Evolutionary conservation across 495 filamentous ascomycete species (phyloP).

Genomic region (Podospora tetraspora): DNA sequence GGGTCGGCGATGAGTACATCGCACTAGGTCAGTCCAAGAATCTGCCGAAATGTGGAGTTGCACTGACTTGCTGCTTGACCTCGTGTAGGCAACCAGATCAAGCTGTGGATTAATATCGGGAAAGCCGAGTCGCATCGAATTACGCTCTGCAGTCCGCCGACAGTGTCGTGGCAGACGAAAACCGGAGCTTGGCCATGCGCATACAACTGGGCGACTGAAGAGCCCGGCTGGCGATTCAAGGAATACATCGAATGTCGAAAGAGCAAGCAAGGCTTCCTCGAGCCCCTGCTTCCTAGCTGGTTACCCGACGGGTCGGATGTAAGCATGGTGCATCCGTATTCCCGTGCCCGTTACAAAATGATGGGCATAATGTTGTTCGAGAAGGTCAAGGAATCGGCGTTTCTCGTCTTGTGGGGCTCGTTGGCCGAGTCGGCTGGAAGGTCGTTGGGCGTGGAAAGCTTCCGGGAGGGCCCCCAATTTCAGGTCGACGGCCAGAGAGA

Average conservation of each 20-base stretch:
- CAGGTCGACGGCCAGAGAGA: not conserved
- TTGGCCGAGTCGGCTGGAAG: not conserved
- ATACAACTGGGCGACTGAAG: not conserved
- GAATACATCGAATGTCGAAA: not conserved
- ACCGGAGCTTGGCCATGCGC: conserved; percentile 3
- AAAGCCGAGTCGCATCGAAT: not conserved
- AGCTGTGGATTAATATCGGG: not conserved
- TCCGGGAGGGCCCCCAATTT: too few relatives aligned
- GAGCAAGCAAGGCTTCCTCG: not conserved
- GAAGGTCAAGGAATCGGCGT: not conserved
- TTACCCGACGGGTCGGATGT: not conserved
- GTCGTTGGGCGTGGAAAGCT: too few relatives aligned
- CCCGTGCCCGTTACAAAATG: not conserved
- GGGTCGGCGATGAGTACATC: not conserved
- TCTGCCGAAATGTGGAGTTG: not conserved
- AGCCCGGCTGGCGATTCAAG: not conserved
- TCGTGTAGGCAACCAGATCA: not conserved
- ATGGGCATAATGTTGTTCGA: not conserved
- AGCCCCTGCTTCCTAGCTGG: not conserved
- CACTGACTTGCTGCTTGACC: not conserved
- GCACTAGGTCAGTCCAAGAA: not conserved
- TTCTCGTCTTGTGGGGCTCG: conserved; percentile 4
- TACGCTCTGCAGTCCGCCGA: not conserved
- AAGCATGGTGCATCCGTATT: too few relatives aligned
- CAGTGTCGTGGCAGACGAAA: conserved; percentile 1